Conservation (phyloP, 441 rosid genomes). For the Viola pubescens region DNA sequence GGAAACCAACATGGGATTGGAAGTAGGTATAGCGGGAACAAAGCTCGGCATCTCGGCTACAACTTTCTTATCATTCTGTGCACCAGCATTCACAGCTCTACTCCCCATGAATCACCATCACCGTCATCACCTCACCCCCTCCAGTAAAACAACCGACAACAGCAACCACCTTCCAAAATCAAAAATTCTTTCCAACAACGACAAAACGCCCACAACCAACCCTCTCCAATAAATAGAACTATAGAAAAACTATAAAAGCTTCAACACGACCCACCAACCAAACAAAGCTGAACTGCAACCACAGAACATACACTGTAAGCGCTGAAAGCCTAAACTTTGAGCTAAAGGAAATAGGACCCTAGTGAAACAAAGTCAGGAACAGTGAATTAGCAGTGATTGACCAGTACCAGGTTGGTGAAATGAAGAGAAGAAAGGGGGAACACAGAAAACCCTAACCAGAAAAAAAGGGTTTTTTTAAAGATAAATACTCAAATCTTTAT, state of each 20-base stretch:
- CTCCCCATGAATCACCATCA: constrained; percentile 39
- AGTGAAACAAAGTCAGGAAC: too few species aligned
- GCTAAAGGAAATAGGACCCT: neutral
- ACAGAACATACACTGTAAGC: too few species aligned
- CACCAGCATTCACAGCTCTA: constrained; percentile 26
- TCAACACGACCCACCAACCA: constrained; percentile 4
- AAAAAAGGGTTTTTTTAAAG: constrained; percentile 6
- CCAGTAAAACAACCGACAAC: constrained; percentile 7
- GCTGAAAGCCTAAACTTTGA: neutral
- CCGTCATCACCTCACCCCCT: constrained; percentile 15
- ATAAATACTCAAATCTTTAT: constrained; percentile 7
- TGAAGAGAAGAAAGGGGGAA: constrained; percentile 7
- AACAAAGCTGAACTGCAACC: neutral
- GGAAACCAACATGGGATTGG: constrained; percentile 35
- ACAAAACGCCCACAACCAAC: neutral
- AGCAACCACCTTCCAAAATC: neutral
- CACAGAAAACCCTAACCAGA: constrained; percentile 25
- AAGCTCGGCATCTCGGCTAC: constrained; percentile 49
- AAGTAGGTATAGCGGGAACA: constrained; percentile 30
- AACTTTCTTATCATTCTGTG: constrained; percentile 30
- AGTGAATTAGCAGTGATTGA: constrained; percentile 1
- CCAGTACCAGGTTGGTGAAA: constrained; percentile 13
- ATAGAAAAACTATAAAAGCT: neutral
- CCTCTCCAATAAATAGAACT: neutral
- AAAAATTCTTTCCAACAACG: neutral